Conservation (phyloP, 805 yeast genomes). For the Grigorovia transvaalensis region DNA sequence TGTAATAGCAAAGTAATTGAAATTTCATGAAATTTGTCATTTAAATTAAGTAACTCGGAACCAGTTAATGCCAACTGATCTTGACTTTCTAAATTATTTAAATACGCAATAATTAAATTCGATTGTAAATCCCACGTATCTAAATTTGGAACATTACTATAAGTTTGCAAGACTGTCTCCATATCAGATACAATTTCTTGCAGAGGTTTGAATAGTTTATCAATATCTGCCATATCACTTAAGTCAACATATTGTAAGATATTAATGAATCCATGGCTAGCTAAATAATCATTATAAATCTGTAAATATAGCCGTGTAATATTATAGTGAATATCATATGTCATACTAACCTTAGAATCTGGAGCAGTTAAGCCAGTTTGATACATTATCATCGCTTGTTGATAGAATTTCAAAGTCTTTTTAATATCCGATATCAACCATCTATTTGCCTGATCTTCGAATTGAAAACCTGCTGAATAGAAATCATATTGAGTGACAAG, state of each 20-base stretch:
- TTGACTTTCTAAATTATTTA: slow-evolving; percentile 16
- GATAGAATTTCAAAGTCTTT: slow-evolving; percentile 20
- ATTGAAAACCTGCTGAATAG: slow-evolving; percentile 23
- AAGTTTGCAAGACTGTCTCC: slow-evolving; percentile 13
- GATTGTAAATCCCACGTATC: slow-evolving; percentile 27
- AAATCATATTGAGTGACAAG: slow-evolving; percentile 22
- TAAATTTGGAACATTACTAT: slow-evolving; percentile 5
- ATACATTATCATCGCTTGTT: slow-evolving; percentile 20
- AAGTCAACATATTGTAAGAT: slow-evolving; percentile 20
- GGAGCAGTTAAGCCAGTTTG: slow-evolving; percentile 27
- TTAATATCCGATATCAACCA: slow-evolving; percentile 27
- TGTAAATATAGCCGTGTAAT: slow-evolving; percentile 23
- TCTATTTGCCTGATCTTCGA: slow-evolving; percentile 30
- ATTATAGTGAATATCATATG: slow-evolving; percentile 27
- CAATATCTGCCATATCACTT: slow-evolving; percentile 15
- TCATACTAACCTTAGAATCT: slow-evolving; percentile 22
- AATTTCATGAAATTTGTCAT: slow-evolving; percentile 10
- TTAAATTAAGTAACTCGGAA: slow-evolving; percentile 10
- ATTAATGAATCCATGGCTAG: slow-evolving; percentile 24
- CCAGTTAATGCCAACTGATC: slow-evolving; percentile 7
- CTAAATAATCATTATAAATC: slow-evolving; percentile 21
- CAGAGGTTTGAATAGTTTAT: slow-evolving; percentile 8
- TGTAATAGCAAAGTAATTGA: slow-evolving; percentile 10
- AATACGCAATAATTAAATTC: slow-evolving; percentile 22
- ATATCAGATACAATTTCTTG: slow-evolving; percentile 15